phyloP scores from a whole-genome alignment of 306 rosid genomes.

The Aeschynomene evenia region DNA sequence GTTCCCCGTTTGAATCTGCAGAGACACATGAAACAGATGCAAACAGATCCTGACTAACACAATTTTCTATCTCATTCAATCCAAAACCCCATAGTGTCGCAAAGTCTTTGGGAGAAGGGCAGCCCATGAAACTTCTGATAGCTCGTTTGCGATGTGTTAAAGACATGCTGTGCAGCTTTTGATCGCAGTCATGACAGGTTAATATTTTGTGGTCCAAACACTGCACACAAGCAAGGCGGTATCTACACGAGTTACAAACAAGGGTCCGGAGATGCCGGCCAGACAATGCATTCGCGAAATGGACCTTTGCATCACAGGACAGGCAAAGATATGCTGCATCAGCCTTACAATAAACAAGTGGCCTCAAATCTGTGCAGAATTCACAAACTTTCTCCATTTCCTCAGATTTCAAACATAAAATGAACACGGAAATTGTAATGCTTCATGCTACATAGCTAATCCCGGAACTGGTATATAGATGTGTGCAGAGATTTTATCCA shows the following conservation, averaged over 20 bases:
- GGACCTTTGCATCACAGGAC: conserved; percentile 85
- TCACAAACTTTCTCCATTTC: conserved; percentile 83
- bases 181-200: conserved; percentile 64
- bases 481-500: neutral
- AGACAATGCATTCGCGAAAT: conserved; percentile 77
- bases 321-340: conserved; percentile 92
- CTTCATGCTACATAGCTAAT: conserved; percentile 2
- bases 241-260: conserved; percentile 62
- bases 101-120: conserved; percentile 77
- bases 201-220: conserved; percentile 69
- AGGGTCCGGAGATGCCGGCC: conserved; percentile 62
- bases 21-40: conserved; percentile 48
- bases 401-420: conserved; percentile 20
- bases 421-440: conserved; percentile 4
- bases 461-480: neutral
- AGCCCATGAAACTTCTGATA: conserved; percentile 64
- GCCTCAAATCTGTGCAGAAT: conserved; percentile 69
- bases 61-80: conserved; percentile 45
- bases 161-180: conserved; percentile 48
- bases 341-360: conserved; percentile 77
- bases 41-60: conserved; percentile 33
- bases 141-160: conserved; percentile 52
- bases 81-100: conserved; percentile 76
- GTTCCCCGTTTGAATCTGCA: conserved; percentile 34
- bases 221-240: conserved; percentile 47